Evolutionary conservation across 1,284 basidiomycete genomes (phyloP), one percentile per base, ranked within the genome.

Genomic region (Lentinus polychrous): DNA sequence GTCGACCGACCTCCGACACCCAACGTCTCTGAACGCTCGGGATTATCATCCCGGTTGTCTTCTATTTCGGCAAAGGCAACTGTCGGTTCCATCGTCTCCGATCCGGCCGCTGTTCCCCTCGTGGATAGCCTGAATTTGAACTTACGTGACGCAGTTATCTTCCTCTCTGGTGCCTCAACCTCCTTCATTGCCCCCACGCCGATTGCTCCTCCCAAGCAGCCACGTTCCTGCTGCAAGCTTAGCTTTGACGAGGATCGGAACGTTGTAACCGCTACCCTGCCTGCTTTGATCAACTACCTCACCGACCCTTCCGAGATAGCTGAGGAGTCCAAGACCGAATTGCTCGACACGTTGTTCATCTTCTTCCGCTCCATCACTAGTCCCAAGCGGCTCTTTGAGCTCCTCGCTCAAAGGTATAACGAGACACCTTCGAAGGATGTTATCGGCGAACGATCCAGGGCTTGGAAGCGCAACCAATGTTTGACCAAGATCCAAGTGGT

Each of bases 281-380:
- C 39, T 20, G 39, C 39, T 40, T 18, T 40, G 17, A 40, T 40
- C 22, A 15, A 18, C 12, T 23, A 20, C 20, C 17, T 40, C 3
- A 23, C 39, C 20, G 17, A 40, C 12, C 39, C 39, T 20, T 15
- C 17, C 12, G 39, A 23, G 12, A 12, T 40, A 12, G 5, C 22
- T 8, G 20, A 40, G 12, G 20, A 40, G 7, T 17, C 17, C 20
- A 40, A 40, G 20, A 22, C 20, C n/a, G 39, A 40, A 12, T 12
- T 23, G 12, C 39, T 40, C 20, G 39, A 40, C 39, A 40, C 39
- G 12, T 22, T 17, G 7, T 23, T 40, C 20, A 23, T 40, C 22
- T 40, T 40, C 39, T 40, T 40, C 39, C 39, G 39, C n/a, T 40
- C 39, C 7, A 40, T 40, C n/a, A 40, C 39, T 14, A 23, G 12